Evolutionary conservation across 2,329 filamentous ascomycete species (phyloP).

Genomic region (Fusarium protoensiforme): DNA sequence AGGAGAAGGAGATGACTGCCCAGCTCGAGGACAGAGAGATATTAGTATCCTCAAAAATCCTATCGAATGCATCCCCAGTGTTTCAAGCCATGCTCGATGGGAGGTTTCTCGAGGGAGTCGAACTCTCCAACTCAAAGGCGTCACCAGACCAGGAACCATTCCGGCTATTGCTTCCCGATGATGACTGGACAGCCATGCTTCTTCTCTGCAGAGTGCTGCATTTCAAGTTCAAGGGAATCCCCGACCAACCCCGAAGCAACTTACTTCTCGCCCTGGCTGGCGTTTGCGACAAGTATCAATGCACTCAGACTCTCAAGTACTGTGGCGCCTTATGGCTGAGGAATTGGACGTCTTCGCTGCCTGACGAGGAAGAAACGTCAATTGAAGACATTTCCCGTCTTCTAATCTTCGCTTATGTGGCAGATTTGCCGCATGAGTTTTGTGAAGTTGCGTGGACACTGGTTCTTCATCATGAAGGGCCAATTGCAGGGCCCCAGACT

Average conservation of each 20-base stretch:
- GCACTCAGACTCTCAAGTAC: not conserved
- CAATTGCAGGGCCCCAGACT: not conserved
- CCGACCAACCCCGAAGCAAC: not conserved
- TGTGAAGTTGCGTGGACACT: not conserved
- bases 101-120: not conserved
- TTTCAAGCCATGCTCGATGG: not conserved
- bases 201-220: not conserved
- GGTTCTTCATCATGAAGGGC: not conserved
- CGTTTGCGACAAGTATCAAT: not conserved
- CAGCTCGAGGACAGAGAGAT: not conserved
- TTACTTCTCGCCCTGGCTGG: not conserved
- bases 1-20: not conserved
- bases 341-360: not conserved
- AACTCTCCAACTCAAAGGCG: not conserved
- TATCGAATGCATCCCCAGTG: not conserved
- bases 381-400: not conserved
- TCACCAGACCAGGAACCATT: not conserved
- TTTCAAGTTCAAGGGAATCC: not conserved
- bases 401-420: not conserved
- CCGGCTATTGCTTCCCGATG: not conserved
- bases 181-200: not conserved
- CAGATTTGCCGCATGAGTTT: not conserved
- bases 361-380: not conserved
- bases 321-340: not conserved
- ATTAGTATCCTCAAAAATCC: not conserved